Base-by-base conservation (phyloP, 2,329 filamentous ascomycete species). In the Colletotrichum endophyticum region DNA sequence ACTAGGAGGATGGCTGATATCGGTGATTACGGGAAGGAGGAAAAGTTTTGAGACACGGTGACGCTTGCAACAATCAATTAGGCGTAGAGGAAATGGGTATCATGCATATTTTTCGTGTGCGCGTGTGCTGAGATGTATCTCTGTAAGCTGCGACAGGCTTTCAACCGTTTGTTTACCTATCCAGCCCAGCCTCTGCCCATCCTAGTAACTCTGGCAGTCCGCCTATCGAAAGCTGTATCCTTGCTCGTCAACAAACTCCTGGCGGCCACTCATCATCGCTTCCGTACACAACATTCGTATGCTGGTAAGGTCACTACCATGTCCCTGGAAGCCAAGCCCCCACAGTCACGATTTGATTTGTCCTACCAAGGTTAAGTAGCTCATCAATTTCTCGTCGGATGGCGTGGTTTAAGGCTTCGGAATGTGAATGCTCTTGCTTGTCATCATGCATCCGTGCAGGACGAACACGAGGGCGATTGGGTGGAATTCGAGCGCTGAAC, bases 361-460 rank as follows among this genome's bases (percentile, higher is more conserved):
- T 53, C n/a, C n/a, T 25, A 53, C 11, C 12, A 53, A 6, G 44
- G 11, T 22, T n/a, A 22, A 59, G n/a, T 15, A 56, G 64, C 19
- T 5, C 19, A 25, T 22, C 39, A 22, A 62, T 15, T 34, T 30
- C 66, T 36, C 44, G 27, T 15, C 25, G 34, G 22, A 7, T 36
- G 16, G 32, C 34, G 13, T 28, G 8, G 30, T 36, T 84, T 85
- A 94, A 74, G 91, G 96, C 91, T 99, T 99, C 19, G 97, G 97
- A 79, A 99, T 96, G 84, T 97, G 95, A 82, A 99, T 92, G 36
- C 93, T 96, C 90, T 96, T 98, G 88, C 95, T 98, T 78, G 96
- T 94, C 97, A 99, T 99, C 82, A 97, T 86, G 83, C 95, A 98
- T 25, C 96, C 97, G 84, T 98, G 95, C n/a, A 96, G 80, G 75